phyloP scores from a whole-genome alignment of 331 rosid genomes.

The Pyracantha coccinea region DNA sequence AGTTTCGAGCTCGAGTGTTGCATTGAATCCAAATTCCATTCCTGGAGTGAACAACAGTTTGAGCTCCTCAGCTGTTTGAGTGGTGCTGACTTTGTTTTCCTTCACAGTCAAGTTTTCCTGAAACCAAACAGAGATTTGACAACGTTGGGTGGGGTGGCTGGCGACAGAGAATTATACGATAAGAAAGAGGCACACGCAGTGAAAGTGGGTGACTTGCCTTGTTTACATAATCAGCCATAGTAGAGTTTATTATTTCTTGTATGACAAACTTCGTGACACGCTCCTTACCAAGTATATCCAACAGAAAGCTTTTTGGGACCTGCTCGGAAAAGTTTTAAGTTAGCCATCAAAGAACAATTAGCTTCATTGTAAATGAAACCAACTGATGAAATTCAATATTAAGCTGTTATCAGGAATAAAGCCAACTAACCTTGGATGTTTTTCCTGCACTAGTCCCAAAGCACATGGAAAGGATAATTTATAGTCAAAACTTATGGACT shows the following conservation, averaged over 20 bases:
- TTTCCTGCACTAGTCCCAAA: conserved; percentile 52
- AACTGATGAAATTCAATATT: neutral
- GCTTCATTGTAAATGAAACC: neutral
- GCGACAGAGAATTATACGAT: neutral
- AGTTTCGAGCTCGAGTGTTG: conserved; percentile 44
- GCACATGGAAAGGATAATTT: conserved; percentile 29
- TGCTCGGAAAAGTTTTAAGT: neutral
- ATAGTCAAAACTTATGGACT: neutral
- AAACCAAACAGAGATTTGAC: neutral
- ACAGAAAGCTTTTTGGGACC: conserved; percentile 73
- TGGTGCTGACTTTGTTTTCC: conserved; percentile 63
- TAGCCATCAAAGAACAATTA: neutral
- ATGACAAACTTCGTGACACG: conserved; percentile 66
- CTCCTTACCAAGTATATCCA: conserved; percentile 66
- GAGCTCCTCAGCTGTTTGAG: conserved; percentile 58
- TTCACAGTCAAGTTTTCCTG: conserved; percentile 77
- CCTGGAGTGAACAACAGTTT: conserved; percentile 51
- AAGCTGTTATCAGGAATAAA: neutral
- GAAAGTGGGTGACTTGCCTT: conserved; percentile 33
- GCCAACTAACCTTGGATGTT: conserved; percentile 55
- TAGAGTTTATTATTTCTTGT: conserved; percentile 71
- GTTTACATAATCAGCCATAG: conserved; percentile 63
- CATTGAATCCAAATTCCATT: conserved; percentile 60
- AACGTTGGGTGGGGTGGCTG: neutral
- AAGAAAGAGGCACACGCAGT: neutral